Evolutionary conservation across 2,329 filamentous ascomycete species (phyloP), one percentile per base, ranked within the genome.

Genomic region (Metarhizium robertsii): DNA sequence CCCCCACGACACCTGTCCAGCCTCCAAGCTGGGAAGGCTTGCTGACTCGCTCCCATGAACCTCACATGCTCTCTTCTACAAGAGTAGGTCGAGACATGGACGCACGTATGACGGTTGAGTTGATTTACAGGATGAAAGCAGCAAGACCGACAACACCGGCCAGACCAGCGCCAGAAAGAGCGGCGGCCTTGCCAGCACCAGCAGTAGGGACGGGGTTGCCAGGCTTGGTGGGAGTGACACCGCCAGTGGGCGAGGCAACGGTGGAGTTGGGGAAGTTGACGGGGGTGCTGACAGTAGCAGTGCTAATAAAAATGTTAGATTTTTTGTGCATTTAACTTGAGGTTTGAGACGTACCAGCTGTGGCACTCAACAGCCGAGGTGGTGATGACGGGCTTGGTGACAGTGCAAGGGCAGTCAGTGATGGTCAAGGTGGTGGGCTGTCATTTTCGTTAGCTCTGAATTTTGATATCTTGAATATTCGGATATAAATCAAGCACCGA

Each of bases 391-490:
- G 81, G 79, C 75, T 78, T 79, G 74, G 76, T 79, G 72, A 83
- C 67, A 67, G 81, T 88, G 84, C 84, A 87, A 64, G 84, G 81
- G 79, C 85, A 87, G 78, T 86, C 76, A 65, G 82, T 82, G 78
- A 88, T 81, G 75, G 85, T 88, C 71, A 87, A 72, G 69, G 83
- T 85, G 69, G 83, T 85, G 68, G 85, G 73, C 80, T 83, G 53
- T 18, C 4, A 34, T 8, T 7, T 8, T 34, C 6, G 32, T 34
- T 11, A 34, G 32, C 10, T 25, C 25, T 25, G 25, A 34, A 34
- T 34, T 34, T 34, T 11, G 3, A 25, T 25, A 13, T 20, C 43
- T n/a, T 7, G n/a, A 18, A 11, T 13, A 14, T n/a, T 46, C 5
- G 16, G 43, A 7, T n/a, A 11, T 5, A n/a, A 20, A n/a, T n/a